Conservation (phyloP, 169 alveolate genomes). For the Theileria luwenshuni region DNA sequence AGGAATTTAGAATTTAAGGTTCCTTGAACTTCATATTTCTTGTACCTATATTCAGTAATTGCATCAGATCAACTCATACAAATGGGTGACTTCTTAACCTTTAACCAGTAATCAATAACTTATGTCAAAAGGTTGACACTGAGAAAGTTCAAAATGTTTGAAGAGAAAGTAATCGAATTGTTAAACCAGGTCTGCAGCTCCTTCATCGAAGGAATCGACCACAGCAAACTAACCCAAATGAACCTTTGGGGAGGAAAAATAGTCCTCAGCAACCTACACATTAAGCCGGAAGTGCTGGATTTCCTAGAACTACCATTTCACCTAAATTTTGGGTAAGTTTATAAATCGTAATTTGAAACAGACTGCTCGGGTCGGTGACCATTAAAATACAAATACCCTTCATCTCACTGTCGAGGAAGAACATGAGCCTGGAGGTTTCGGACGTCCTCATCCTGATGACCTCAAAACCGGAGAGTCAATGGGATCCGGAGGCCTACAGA, state of each 20-base stretch:
- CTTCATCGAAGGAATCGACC: conserved; percentile 71
- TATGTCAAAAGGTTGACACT: not conserved
- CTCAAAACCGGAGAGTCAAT: conserved; percentile 57
- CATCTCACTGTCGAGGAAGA: conserved; percentile 53
- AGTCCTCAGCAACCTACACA: conserved; percentile 58
- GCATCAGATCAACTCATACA: too few relatives aligned
- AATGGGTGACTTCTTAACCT: too few relatives aligned
- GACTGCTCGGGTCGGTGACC: conserved; percentile 42
- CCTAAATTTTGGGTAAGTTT: conserved; percentile 59
- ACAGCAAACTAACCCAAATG: conserved; percentile 61
- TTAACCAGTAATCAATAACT: too few relatives aligned
- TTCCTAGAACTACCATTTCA: conserved; percentile 65
- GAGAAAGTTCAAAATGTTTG: conserved; percentile 46
- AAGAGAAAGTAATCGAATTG: conserved; percentile 47
- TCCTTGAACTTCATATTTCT: too few relatives aligned
- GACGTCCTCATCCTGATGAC: conserved; percentile 60
- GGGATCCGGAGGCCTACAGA: conserved; percentile 56
- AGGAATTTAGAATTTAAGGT: too few relatives aligned
- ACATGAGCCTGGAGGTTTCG: conserved; percentile 44
- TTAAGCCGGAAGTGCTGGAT: conserved; percentile 64
- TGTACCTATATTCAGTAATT: too few relatives aligned
- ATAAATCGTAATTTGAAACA: not conserved
- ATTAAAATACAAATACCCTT: conserved; percentile 56
- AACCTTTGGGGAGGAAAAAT: conserved; percentile 68
- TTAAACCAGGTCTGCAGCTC: conserved; percentile 51